Evolutionary conservation across 164 flowering plant species (phyloP).

Genomic region (Echeveria elegans): DNA sequence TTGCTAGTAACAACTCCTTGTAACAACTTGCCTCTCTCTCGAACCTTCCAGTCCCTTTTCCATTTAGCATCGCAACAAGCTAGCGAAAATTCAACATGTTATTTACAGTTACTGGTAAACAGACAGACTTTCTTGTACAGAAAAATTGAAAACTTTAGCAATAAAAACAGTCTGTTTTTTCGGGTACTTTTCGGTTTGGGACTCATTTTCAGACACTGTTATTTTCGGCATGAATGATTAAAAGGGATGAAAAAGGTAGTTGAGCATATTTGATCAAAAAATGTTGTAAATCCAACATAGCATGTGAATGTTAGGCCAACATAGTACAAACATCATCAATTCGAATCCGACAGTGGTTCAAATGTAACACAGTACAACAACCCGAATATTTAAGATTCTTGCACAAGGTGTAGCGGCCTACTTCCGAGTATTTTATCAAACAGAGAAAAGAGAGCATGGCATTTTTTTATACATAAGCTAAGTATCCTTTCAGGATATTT

Average conservation of each 20-base stretch:
- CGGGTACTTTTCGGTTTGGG: not conserved
- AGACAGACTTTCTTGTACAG: not conserved
- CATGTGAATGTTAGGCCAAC: conserved; percentile 6
- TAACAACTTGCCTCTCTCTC: too few relatives aligned
- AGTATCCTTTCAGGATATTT: not conserved
- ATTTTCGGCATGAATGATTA: not conserved
- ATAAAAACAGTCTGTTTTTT: not conserved
- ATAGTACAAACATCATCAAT: not conserved
- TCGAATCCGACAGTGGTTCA: not conserved
- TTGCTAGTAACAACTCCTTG: too few relatives aligned
- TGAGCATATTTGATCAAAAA: not conserved
- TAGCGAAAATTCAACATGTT: not conserved
- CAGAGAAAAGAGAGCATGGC: not conserved
- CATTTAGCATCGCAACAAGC: too few relatives aligned
- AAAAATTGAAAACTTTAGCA: not conserved
- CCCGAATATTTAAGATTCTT: not conserved
- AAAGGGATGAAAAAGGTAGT: not conserved
- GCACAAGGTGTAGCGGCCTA: not conserved
- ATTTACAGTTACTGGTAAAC: too few relatives aligned
- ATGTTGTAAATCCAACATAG: not conserved
- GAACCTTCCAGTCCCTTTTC: too few relatives aligned
- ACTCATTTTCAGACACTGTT: not conserved
- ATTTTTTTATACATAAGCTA: not conserved
- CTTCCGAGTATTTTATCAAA: not conserved
- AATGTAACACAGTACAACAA: not conserved